Percentiles rank a stretch among this genome's conserved stretches.
phyloP scores from a whole-genome alignment of 495 filamentous ascomycete genomes.

The Gamarada debralockiae region DNA sequence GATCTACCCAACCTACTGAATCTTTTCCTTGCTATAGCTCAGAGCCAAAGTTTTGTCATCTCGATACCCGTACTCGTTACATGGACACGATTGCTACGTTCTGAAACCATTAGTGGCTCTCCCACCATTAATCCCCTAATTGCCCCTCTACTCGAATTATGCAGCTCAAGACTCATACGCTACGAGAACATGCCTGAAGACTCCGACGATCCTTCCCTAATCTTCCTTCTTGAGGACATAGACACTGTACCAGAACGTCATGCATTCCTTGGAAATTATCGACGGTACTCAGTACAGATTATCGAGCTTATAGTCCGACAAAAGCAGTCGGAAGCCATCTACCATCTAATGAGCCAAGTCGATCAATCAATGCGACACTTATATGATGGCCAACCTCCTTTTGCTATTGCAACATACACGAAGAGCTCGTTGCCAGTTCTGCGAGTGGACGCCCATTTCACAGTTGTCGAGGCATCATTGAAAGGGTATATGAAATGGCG shows the following conservation, averaged over 20 bases:
- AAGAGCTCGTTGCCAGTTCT: constrained; percentile 75
- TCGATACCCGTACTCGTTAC: constrained; percentile 90
- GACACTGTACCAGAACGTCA: constrained; percentile 93
- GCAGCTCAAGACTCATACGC: constrained; percentile 69
- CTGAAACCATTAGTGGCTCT: constrained; percentile 57
- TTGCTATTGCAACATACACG: constrained; percentile 68
- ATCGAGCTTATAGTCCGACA: constrained; percentile 80
- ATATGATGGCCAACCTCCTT: constrained; percentile 65
- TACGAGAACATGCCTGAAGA: constrained; percentile 84
- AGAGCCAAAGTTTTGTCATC: constrained; percentile 81
- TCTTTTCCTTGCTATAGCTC: constrained; percentile 73
- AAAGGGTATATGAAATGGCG: constrained; percentile 88
- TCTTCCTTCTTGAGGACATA: constrained; percentile 86
- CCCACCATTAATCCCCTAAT: constrained; percentile 67
- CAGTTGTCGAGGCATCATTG: constrained; percentile 84
- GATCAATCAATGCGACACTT: constrained; percentile 69
- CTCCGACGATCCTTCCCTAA: constrained; percentile 69
- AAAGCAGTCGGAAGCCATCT: constrained; percentile 77
- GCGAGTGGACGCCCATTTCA: constrained; percentile 81
- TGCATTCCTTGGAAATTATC: constrained; percentile 95
- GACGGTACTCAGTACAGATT: constrained; percentile 79
- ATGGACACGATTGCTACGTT: constrained; percentile 77
- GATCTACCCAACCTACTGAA: constrained; percentile 76
- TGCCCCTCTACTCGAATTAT: constrained; percentile 72
- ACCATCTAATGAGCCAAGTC: constrained; percentile 75